Conservation (phyloP, 805 yeast species). For the Jamesozyma spencerorum region DNA sequence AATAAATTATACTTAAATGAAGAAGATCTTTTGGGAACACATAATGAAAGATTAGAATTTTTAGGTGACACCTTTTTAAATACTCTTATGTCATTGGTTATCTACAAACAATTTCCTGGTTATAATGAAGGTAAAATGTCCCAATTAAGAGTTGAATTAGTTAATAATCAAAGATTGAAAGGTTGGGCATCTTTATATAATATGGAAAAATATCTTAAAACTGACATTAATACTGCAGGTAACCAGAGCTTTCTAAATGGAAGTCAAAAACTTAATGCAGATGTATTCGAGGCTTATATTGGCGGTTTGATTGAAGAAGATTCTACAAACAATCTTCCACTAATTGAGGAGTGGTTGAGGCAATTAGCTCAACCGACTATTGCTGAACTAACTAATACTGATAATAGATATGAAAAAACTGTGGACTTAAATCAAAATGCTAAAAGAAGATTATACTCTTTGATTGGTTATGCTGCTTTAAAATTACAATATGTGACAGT, state of each 20-base stretch:
- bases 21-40: slow-evolving; percentile 48
- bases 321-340: slow-evolving; percentile 35
- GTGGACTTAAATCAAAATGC: slow-evolving; percentile 50
- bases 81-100: slow-evolving; percentile 56
- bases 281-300: slow-evolving; percentile 86
- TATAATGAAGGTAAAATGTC: slow-evolving; percentile 79
- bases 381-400: slow-evolving; percentile 18
- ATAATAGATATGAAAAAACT: slow-evolving; percentile 25
- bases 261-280: slow-evolving; percentile 69
- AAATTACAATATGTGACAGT: slow-evolving; percentile 51
- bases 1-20: slow-evolving; percentile 48
- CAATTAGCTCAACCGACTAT: slow-evolving; percentile 41
- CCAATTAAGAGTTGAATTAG: slow-evolving; percentile 54
- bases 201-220: slow-evolving; percentile 47
- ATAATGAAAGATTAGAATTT: slow-evolving; percentile 84
- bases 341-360: slow-evolving; percentile 49
- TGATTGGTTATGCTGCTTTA: slow-evolving; percentile 65
- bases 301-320: slow-evolving; percentile 69
- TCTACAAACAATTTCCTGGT: slow-evolving; percentile 56
- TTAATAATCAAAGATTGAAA: slow-evolving; percentile 62
- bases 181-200: slow-evolving; percentile 65
- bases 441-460: slow-evolving; percentile 65
- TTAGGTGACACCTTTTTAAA: slow-evolving; percentile 83
- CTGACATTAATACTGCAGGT: slow-evolving; percentile 34
- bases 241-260: slow-evolving; percentile 36